phyloP scores from a whole-genome alignment of 2,329 filamentous ascomycete genomes.

The Didymella pinodella region DNA sequence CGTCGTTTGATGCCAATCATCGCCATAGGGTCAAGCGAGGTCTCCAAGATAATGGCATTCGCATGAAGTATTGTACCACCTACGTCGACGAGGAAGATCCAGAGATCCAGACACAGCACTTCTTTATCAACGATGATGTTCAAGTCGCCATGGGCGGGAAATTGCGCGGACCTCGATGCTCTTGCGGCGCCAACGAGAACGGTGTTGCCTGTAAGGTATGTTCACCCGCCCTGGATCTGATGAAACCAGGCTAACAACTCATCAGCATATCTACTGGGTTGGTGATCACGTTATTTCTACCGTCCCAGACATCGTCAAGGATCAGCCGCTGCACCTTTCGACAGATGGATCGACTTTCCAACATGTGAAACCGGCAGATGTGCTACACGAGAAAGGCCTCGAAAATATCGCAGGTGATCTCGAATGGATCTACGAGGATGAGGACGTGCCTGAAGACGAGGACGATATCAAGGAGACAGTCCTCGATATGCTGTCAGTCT shows the following conservation, averaged over 20 bases:
- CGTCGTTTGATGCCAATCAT: slow-evolving; percentile 41
- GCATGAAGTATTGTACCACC: slow-evolving; percentile 47
- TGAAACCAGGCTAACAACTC: slow-evolving; percentile 7
- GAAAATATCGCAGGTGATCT: slow-evolving; percentile 38
- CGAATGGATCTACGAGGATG: slow-evolving; percentile 45
- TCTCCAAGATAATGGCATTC: slow-evolving; percentile 46
- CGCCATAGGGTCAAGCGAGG: slow-evolving; percentile 43
- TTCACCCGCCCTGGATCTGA: background rate
- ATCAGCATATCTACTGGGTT: slow-evolving; percentile 52
- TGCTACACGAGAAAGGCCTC: slow-evolving; percentile 40
- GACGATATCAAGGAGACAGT: slow-evolving; percentile 46
- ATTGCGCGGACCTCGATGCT: slow-evolving; percentile 41
- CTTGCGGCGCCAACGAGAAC: slow-evolving; percentile 46
- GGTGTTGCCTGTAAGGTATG: slow-evolving; percentile 48
- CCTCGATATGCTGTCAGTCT: slow-evolving; percentile 48
- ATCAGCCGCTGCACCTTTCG: slow-evolving; percentile 40
- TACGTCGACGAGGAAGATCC: slow-evolving; percentile 33
- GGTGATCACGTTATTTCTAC: slow-evolving; percentile 45
- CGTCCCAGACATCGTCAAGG: slow-evolving; percentile 30
- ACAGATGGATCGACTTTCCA: slow-evolving; percentile 47
- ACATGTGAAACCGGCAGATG: slow-evolving; percentile 39
- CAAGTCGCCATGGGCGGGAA: slow-evolving; percentile 44
- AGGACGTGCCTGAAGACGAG: slow-evolving; percentile 34
- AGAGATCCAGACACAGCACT: slow-evolving; percentile 37
- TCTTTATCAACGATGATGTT: slow-evolving; percentile 49